Evolutionary conservation across 208 protist species (phyloP).

Genomic region (Leishmania amazonensis): DNA sequence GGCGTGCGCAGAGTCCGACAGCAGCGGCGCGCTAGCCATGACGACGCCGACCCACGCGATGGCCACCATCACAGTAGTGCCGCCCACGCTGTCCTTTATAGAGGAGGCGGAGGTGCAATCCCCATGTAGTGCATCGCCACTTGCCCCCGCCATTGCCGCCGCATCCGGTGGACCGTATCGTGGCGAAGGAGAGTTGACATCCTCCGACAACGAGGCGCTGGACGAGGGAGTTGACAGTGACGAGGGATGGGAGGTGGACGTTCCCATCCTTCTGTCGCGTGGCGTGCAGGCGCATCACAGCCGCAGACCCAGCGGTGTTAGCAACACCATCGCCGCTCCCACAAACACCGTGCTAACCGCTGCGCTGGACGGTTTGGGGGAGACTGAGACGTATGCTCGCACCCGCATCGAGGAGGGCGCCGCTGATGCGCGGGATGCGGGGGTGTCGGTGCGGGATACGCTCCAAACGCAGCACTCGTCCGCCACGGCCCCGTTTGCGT

Average conservation of each 20-base stretch:
- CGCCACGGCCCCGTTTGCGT: neutral
- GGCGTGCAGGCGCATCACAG: neutral
- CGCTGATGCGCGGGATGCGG: slow-evolving; percentile 14
- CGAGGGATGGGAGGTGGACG: neutral
- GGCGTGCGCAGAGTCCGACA: neutral
- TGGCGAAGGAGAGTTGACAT: neutral
- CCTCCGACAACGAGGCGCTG: neutral
- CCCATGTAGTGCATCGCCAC: neutral
- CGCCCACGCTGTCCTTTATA: neutral
- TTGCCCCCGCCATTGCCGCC: neutral
- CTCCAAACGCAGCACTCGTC: neutral
- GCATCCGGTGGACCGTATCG: neutral
- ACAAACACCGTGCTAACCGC: neutral
- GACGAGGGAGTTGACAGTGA: neutral
- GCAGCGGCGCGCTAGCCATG: neutral
- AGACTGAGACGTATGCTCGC: slow-evolving; percentile 17
- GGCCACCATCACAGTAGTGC: neutral
- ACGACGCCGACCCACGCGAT: neutral
- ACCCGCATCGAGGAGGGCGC: slow-evolving; percentile 18
- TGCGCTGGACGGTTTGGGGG: neutral
- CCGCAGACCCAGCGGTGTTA: neutral
- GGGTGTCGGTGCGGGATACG: slow-evolving; percentile 10
- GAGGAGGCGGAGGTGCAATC: neutral
- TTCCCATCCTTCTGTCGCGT: neutral
- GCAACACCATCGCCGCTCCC: neutral